phyloP scores from a whole-genome alignment of 139 green algal species.

The Penium margaritaceum region DNA sequence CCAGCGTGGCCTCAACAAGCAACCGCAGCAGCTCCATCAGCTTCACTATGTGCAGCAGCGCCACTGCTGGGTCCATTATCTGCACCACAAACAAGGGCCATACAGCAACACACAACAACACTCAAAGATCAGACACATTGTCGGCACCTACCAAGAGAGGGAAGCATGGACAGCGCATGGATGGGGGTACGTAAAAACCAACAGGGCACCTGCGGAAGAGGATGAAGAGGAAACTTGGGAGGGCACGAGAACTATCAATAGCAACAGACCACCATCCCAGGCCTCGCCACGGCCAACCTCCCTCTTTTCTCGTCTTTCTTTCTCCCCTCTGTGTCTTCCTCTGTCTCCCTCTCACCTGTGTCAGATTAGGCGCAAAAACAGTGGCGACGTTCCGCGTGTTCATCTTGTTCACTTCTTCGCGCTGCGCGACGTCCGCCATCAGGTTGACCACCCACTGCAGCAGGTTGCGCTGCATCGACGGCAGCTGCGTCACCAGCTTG shows the following conservation, averaged over 20 bases:
- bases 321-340: too few relatives aligned
- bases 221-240: not conserved
- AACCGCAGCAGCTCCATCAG: not conserved
- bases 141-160: too few relatives aligned
- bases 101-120: too few relatives aligned
- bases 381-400: slow-evolving; percentile 36
- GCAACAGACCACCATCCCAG: too few relatives aligned
- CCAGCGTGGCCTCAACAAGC: not conserved
- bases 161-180: not conserved
- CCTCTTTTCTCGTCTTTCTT: too few relatives aligned
- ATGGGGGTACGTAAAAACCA: too few relatives aligned
- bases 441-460: too few relatives aligned
- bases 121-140: too few relatives aligned
- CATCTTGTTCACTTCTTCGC: slow-evolving; percentile 28
- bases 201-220: too few relatives aligned
- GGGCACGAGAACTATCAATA: not conserved
- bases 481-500: slow-evolving; percentile 5
- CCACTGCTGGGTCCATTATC: not conserved
- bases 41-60: not conserved
- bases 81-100: too few relatives aligned
- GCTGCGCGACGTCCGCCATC: slow-evolving; percentile 32
- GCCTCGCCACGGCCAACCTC: too few relatives aligned
- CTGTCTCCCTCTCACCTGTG: slow-evolving; percentile 9
- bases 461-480: too few relatives aligned
- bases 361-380: slow-evolving; percentile 37